phyloP scores from a whole-genome alignment of 1,284 basidiomycete species.

The Ustilago esculenta region DNA sequence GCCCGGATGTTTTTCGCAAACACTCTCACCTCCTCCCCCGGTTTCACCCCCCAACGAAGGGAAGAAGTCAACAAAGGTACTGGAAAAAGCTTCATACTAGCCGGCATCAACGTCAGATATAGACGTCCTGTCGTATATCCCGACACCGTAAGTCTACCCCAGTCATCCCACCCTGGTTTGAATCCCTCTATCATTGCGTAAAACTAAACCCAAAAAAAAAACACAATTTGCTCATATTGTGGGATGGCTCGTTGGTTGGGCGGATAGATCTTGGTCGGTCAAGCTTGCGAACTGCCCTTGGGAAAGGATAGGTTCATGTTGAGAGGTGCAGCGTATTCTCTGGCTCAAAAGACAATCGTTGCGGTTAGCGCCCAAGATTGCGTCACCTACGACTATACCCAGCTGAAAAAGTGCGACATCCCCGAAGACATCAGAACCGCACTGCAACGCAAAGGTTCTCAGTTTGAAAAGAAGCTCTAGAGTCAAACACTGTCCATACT shows the following conservation, averaged over 20 bases:
- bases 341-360: constrained; percentile 48
- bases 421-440: constrained; percentile 38
- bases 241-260: too few species aligned
- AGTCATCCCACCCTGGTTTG: too few species aligned
- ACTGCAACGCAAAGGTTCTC: constrained; percentile 17
- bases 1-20: constrained; percentile 52
- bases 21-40: neutral
- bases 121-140: constrained; percentile 53
- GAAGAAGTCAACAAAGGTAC: constrained; percentile 47
- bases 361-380: constrained; percentile 49
- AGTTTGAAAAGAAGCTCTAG: constrained; percentile 36
- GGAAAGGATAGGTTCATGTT: constrained; percentile 47
- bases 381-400: constrained; percentile 56
- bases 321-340: constrained; percentile 39
- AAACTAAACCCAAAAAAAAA: too few species aligned
- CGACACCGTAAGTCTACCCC: constrained; percentile 33
- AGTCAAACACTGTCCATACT: too few species aligned
- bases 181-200: too few species aligned
- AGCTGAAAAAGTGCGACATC: constrained; percentile 51
- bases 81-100: constrained; percentile 54
- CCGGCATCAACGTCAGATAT: constrained; percentile 56
- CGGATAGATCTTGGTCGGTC: constrained; percentile 51
- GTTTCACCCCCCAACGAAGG: constrained; percentile 14
- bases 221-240: too few species aligned
- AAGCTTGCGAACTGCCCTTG: constrained; percentile 46